A percentile compares a stretch with the other conserved stretches of the same genome.
Evolutionary conservation across 1,139 yeast species (phyloP).

Genomic region (Yamadazyma atlantica): DNA sequence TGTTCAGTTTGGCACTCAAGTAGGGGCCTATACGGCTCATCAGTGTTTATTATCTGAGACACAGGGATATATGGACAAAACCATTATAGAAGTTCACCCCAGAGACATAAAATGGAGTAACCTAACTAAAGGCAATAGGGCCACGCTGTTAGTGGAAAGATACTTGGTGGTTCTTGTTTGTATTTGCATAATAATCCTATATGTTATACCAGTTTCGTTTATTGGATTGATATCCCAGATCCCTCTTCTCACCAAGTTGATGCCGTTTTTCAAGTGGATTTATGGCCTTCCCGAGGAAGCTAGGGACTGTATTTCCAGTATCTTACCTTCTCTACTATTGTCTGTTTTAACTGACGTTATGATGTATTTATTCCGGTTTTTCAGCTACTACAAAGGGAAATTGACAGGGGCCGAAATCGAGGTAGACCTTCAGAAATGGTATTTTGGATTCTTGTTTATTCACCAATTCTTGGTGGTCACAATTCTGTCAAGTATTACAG

Average conservation of each 20-base stretch:
- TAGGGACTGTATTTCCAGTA: slow-evolving; percentile 52
- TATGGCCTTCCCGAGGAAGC: slow-evolving; percentile 52
- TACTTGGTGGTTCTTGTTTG: slow-evolving; percentile 44
- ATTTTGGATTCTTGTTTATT: slow-evolving; percentile 66
- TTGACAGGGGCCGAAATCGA: slow-evolving; percentile 58
- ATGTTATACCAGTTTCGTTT: slow-evolving; percentile 72
- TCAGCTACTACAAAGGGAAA: slow-evolving; percentile 51
- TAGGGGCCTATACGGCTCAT: slow-evolving; percentile 52
- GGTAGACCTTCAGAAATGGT: slow-evolving; percentile 65
- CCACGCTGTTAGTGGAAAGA: slow-evolving; percentile 32
- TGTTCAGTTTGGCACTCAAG: slow-evolving; percentile 48
- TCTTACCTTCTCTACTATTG: slow-evolving; percentile 61
- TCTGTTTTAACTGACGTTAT: slow-evolving; percentile 58
- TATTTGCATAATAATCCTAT: slow-evolving; percentile 50
- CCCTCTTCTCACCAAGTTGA: slow-evolving; percentile 53
- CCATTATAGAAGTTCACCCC: slow-evolving; percentile 53
- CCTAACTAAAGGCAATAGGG: slow-evolving; percentile 34
- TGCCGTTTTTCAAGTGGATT: slow-evolving; percentile 56
- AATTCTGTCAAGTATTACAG: slow-evolving; percentile 75
- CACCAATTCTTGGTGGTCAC: slow-evolving; percentile 86
- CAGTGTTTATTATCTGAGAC: slow-evolving; percentile 50
- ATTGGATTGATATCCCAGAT: slow-evolving; percentile 67
- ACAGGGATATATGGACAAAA: slow-evolving; percentile 42
- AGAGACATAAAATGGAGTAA: slow-evolving; percentile 62
- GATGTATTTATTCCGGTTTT: slow-evolving; percentile 47